Evolutionary conservation across 768 basidiomycete species (phyloP), one percentile per base, ranked within the genome.

Genomic region (Amanita brunnescens): DNA sequence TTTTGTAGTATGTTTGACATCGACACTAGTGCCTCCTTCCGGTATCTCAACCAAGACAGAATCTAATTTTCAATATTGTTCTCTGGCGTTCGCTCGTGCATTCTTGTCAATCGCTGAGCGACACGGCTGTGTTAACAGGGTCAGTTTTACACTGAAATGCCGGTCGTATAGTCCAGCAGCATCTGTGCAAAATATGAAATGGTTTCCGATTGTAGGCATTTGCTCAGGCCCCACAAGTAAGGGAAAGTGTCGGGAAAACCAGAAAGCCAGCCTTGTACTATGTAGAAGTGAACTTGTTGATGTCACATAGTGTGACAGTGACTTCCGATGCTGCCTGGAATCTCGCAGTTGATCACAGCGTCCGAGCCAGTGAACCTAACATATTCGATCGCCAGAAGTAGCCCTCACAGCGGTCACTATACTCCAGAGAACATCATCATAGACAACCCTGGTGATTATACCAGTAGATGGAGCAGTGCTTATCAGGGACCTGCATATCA

Each of bases 401-500:
- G 84, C n/a, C 76, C 84, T 32, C 85, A 85, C 63, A 87, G 84
- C 57, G 82, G 81, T 2, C 73, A 70, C 55, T 88, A 87, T 67
- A 72, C 70, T 23, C 75, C 85, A 2, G 79, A 86, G 54, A 83
- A 88, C 55, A 85, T 90, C 49, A 64, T 83, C 21, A 67, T 78
- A 16, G 80, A 88, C 63, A 72, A 70, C 16, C 85, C 85, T 0
- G 63, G 65, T 46, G 84, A 88, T 59, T 79, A 78, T 52, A 68
- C 72, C 2, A 88, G 85, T 61, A 69, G 88, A 69, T 90, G 87
- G 87, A 89, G 85, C 45, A 83, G 82, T 5, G 80, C 79, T 3
- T 71, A 77, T 43, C 79, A 82, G 38, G 72, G 75, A 4, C 77
- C 71, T 56, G 64, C 71, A 40, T 35, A 43, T 26, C 50, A 88